Evolutionary conservation across 1,284 basidiomycete genomes (phyloP), one percentile per base, ranked within the genome.

Genomic region (Cystobasidiaceae sp.): DNA sequence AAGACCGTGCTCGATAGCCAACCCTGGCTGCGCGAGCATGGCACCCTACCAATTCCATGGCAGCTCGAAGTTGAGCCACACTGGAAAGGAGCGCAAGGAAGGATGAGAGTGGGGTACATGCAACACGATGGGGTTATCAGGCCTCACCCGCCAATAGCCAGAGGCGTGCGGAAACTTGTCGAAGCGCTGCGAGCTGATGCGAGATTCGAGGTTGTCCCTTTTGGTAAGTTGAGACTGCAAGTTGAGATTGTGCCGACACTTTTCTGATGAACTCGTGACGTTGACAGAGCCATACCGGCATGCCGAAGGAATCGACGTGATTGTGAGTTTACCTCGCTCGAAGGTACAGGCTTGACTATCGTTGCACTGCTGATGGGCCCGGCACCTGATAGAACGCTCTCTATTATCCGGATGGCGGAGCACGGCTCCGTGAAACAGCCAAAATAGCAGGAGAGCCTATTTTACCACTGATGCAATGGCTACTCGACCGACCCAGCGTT

Each of bases 121-220:
- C 71, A 74, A 66, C 71, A 78, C 44, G 78, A 80, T 67, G 77
- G 77, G 0, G 66, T 76, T 1, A 74, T 78, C 25, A 70, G 67
- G 21, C 78, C 78, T 1, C 74, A 73, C 6, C 72, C 76, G 11
- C 77, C 79, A 0, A 74, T 78, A 33, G 66, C 71, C 11, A 69
- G 77, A 2, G 79, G 77, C 0, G 65, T 80, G 61, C 70, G 75
- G 1, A 34, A 57, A 5, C 69, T 73, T 1, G 68, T 75, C 6
- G 58, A 70, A 7, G 66, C 67, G 11, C 71, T 80, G 19, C 30
- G 57, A 8, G 60, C 61, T 15, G 44, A 50, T 5, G 33, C 49
- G 25, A 30, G 19, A 15, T 61, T 62, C 39, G 60, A 62, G 33
- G 60, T 62, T 15, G 60, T 62, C 5, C 43, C 54, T 5, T 57